Base-by-base conservation (phyloP, 352 stramenopile genomes). In the Pythium vanterpoolii region DNA sequence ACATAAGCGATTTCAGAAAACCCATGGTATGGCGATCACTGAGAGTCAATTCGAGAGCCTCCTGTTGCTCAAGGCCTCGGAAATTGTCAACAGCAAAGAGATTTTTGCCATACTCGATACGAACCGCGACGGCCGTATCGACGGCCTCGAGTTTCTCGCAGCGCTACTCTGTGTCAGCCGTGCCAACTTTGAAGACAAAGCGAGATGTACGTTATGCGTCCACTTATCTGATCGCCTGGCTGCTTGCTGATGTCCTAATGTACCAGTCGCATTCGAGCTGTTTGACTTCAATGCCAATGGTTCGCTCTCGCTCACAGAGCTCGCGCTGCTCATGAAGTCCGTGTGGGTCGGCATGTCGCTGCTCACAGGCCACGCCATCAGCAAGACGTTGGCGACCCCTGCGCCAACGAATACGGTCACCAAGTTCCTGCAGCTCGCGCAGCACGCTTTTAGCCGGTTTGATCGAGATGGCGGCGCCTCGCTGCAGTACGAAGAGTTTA, bases 271-370 rank as follows among this genome's bases (percentile, higher is more conserved):
- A 1, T 90, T 90, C 56, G 77, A 86, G 33, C 66, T 92, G 27
- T 92, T 90, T 42, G 84, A 94, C 57, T 92, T 92, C 64, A 90
- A 93, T 51, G 57, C 72, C 45, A 92, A 90, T 59, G 81, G 79
- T 4, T 89, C 75, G 26, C 63, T 94, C 11, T 93, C 83, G 11
- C 58, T 81, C 31, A 84, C 80, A 1, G 85, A 94, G 56, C 66
- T 93, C 47, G 75, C 81, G 23, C 64, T 94, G 19, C 59, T 95
- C 28, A 90, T 95, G 77, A 90, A 90, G 62, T 93, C 85, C 0
- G 77, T 89, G 1, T 80, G 82, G 64, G 66, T 85, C 18, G 83
- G 83, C 13, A 92, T 92, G 80, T 58, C 70, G 18, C 56, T 88
- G 19, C 58, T 90, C 54, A 90, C 77, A 0, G 78, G 77, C 4